These are phyloP conservation scores for Phtheirospermum japonicum DNA, from an alignment of 257 asterid genomes.

Conservation along the genomic window DNA sequence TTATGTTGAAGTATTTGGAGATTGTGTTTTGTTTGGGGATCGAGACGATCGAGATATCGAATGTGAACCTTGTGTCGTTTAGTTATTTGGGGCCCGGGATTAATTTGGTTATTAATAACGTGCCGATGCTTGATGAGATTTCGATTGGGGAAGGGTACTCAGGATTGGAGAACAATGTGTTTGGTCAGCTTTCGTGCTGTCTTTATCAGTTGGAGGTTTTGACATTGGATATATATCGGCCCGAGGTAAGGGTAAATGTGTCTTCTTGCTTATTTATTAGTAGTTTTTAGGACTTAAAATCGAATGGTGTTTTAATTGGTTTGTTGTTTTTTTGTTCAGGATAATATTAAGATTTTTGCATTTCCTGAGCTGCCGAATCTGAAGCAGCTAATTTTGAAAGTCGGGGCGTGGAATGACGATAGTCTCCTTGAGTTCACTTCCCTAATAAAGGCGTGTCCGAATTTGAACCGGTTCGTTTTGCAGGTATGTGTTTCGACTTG, in stretches of 20 bases:
- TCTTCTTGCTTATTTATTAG: background rate
- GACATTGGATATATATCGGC: conserved; percentile 44
- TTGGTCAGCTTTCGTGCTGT: conserved; percentile 47
- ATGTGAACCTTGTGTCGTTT: conserved; percentile 44
- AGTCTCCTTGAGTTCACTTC: conserved; percentile 52
- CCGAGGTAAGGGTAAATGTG: conserved; percentile 38
- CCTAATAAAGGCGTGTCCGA: conserved; percentile 42
- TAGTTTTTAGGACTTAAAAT: conserved; percentile 7
- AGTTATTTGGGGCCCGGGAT: conserved; percentile 38
- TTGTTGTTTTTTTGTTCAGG: conserved; percentile 29
- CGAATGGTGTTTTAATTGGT: background rate
- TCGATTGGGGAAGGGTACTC: conserved; percentile 23
- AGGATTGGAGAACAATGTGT: conserved; percentile 43
- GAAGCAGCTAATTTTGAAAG: conserved; percentile 45
- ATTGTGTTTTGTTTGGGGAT: conserved; percentile 30
- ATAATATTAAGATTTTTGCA: conserved; percentile 27
- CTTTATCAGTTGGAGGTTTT: conserved; percentile 46
- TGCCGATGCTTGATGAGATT: conserved; percentile 46
- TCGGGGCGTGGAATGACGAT: conserved; percentile 47
- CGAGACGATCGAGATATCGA: conserved; percentile 34
- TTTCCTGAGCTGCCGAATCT: conserved; percentile 52
- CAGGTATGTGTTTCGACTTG: conserved; percentile 35
- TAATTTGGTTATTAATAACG: conserved; percentile 35
- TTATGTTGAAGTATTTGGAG: conserved; percentile 39
- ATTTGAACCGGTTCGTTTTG: conserved; percentile 45